Conservation (phyloP, 78 protist genomes). For the Reticulomyxa filosa region DNA sequence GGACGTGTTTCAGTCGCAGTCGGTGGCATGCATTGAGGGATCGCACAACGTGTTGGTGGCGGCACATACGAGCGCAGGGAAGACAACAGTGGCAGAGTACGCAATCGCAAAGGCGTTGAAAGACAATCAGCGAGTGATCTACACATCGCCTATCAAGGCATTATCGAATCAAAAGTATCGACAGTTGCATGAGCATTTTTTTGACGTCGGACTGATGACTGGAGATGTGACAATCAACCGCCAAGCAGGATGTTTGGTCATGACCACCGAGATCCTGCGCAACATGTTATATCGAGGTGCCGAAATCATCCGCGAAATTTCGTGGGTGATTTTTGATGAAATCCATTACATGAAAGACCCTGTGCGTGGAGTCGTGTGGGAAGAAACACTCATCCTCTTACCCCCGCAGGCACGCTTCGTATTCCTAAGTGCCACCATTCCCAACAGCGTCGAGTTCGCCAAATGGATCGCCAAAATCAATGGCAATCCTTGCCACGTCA, state of each 20-base stretch:
- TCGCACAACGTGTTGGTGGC: conserved; percentile 20
- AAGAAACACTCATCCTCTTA: conserved; percentile 57
- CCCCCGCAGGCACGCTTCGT: conserved; percentile 52
- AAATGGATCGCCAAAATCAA: conserved; percentile 34
- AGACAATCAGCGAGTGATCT: conserved; percentile 41
- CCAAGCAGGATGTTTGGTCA: conserved; percentile 40
- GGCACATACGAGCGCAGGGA: conserved; percentile 49
- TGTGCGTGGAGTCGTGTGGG: conserved; percentile 82
- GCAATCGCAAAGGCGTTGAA: conserved; percentile 51
- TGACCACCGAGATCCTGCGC: conserved; percentile 71
- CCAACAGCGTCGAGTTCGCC: conserved; percentile 66
- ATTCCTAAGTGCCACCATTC: conserved; percentile 71
- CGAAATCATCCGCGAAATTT: conserved; percentile 53
- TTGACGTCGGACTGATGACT: conserved; percentile 68
- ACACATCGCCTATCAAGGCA: conserved; percentile 77
- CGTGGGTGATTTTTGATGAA: conserved; percentile 73
- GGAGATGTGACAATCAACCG: conserved; percentile 62
- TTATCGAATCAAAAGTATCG: conserved; percentile 60
- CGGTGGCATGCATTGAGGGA: conserved; percentile 55
- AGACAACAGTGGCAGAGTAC: conserved; percentile 34
- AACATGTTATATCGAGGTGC: conserved; percentile 88
- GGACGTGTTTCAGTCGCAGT: conserved; percentile 72
- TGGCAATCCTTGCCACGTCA: conserved; percentile 38
- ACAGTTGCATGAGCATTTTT: conserved; percentile 32
- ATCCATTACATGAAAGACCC: conserved; percentile 61